Base-by-base conservation (phyloP, 164 flowering plant species). In the Kingdonia uniflora region DNA sequence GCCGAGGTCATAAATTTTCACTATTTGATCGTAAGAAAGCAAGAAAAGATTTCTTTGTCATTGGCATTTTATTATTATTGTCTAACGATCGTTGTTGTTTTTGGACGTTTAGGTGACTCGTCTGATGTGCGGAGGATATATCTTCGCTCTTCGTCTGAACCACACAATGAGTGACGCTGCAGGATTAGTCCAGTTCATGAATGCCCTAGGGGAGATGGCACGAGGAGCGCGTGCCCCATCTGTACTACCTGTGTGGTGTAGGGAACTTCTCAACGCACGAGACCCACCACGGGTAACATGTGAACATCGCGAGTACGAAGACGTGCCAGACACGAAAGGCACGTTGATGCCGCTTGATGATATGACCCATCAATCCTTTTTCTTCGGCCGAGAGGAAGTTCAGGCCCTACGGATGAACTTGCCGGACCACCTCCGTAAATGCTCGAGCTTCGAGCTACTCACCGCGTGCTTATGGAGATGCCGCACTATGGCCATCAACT, bases 61-160 rank as follows among this genome's bases (percentile, higher is more conserved):
- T 29, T n/a, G n/a, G n/a, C n/a, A n/a, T n/a, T n/a, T n/a, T n/a
- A n/a, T n/a, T n/a, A n/a, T n/a, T n/a, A n/a, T n/a, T n/a, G n/a
- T n/a, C n/a, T n/a, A n/a, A n/a, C n/a, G 8, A 29, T 29, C 35
- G 8, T 29, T 3, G 4, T 29, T 29, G 8, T 8, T 29, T 29
- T 29, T 29, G 4, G 35, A 3, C 35, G 8, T 29, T 8, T 8
- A 81, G 89, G 89, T 80, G 37, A 82, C 85, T 8, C 68, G 74
- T 5, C 51, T 75, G 13, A 37, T 14, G 10, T 76, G 76, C 26
- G 80, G 80, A 2, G 80, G 80, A 0, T 67, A 70, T 59, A 52
- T 61, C 20, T 52, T 70, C 0, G 71, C 62, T 6, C 23, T 68
- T 14, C 65, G 76, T 0, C 44, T 59, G 13, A 76, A 70, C 65